phyloP scores from a whole-genome alignment of 352 stramenopile genomes.

The Phytophthora macrochlamydospora region DNA sequence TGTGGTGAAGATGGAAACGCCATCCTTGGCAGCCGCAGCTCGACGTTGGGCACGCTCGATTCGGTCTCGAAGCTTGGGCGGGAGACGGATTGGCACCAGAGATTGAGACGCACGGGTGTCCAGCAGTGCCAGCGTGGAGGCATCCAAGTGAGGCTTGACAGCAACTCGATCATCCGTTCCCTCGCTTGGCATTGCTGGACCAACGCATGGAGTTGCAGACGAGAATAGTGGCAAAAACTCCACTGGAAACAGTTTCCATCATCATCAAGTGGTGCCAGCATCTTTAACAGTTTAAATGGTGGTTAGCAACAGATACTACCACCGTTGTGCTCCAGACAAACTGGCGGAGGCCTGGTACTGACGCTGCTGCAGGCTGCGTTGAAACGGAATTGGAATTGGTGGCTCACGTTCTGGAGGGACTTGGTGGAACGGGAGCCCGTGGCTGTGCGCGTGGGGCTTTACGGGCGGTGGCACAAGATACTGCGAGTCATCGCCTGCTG shows the following conservation, averaged over 20 bases:
- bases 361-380: slow-evolving; percentile 14
- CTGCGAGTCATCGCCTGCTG: slow-evolving; percentile 55
- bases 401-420: background rate
- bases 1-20: slow-evolving; percentile 63
- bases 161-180: slow-evolving; percentile 23
- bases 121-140: slow-evolving; percentile 15
- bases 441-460: slow-evolving; percentile 15
- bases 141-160: slow-evolving; percentile 9
- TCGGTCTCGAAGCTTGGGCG: slow-evolving; percentile 63
- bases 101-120: slow-evolving; percentile 66
- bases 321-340: slow-evolving; percentile 19
- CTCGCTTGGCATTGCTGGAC: background rate
- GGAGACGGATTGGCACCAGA: slow-evolving; percentile 63
- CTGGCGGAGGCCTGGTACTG: slow-evolving; percentile 6
- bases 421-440: slow-evolving; percentile 19
- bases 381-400: slow-evolving; percentile 10
- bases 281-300: too few species aligned
- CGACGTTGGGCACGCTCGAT: slow-evolving; percentile 67
- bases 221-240: slow-evolving; percentile 12
- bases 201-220: slow-evolving; percentile 5
- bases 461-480: slow-evolving; percentile 12
- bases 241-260: background rate
- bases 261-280: background rate
- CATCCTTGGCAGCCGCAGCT: slow-evolving; percentile 71
- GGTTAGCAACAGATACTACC: slow-evolving; percentile 11